Base-by-base conservation (phyloP, 1,284 basidiomycete genomes). In the Sporisorium graminicola region DNA sequence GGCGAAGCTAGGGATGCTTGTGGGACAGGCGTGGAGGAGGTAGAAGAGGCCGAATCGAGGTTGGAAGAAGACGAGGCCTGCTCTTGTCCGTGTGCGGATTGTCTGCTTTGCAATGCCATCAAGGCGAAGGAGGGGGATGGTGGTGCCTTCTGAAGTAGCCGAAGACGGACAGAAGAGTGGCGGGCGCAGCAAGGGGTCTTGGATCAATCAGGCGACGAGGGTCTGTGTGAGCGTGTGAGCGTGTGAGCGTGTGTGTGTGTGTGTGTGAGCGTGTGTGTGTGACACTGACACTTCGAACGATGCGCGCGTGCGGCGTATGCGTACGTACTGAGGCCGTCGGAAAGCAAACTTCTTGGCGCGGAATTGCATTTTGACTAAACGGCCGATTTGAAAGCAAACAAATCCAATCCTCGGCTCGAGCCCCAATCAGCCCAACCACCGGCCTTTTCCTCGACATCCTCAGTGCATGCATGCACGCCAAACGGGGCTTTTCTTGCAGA, bases 61-160 rank as follows among this genome's bases (percentile, higher is more conserved):
- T 52, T 4, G 35, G 47, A n/a, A 9, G 31, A 7, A 27, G 58
- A 55, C 22, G 62, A 49, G 49, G 49, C 55, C 56, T 62, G 63
- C 58, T 72, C 69, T 62, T 66, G 63, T 63, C 52, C 56, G 46
- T 61, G 20, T 58, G 63, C 40, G 49, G 16, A 26, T 18, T 22
- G 37, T 13, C 47, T 49, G 7, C 27, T 44, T 54, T 58, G 59
- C 63, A 65, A 62, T 56, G 58, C 63, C 69, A 72, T 72, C 63
- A 72, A 72, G 63, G 63, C 69, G 51, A 59, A 31, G 47, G 8
- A 31, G 9, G 5, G 18, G 20, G 52, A 42, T 49, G 51, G 31
- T 58, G 56, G 63, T 40, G 37, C 2, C 2, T 2, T 10, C 14
- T 24, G 9, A 33, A 4, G 37, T 18, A 37, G 24, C 26, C 7